phyloP scores from a whole-genome alignment of 1,139 yeast species.

The Protomyces macrosporus region DNA sequence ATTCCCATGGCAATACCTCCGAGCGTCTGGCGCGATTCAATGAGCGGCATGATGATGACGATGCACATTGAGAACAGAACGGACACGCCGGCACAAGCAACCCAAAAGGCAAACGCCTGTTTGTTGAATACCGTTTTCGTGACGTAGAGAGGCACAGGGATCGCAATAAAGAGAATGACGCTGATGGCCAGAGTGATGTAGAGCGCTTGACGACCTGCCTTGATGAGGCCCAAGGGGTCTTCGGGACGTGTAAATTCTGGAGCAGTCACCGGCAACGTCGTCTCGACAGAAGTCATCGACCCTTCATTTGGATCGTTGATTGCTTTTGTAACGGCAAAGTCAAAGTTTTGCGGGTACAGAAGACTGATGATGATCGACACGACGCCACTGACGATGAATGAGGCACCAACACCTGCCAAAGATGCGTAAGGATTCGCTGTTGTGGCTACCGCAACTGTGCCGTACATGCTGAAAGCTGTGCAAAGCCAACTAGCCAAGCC shows the following conservation, averaged over 20 bases:
- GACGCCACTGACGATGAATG: conserved; percentile 34
- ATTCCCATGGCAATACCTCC: background rate
- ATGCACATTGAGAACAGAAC: background rate
- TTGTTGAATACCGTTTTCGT: background rate
- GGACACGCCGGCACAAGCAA: background rate
- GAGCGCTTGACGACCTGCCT: background rate
- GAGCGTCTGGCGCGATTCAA: background rate
- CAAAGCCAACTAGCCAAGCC: conserved; percentile 39
- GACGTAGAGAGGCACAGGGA: background rate
- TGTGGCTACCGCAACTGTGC: conserved; percentile 33
- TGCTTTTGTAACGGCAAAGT: conserved; percentile 41
- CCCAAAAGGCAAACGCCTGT: background rate
- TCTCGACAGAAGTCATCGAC: background rate
- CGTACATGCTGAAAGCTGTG: conserved; percentile 32
- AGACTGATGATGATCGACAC: conserved; percentile 6
- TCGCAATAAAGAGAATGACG: background rate
- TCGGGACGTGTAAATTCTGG: background rate
- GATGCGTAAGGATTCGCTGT: conserved; percentile 39
- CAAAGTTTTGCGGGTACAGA: conserved; percentile 43
- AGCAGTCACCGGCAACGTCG: background rate
- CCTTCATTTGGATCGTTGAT: conserved; percentile 15
- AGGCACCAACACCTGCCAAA: conserved; percentile 40
- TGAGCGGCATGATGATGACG: background rate
- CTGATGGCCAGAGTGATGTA: background rate
- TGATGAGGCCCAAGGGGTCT: background rate